These are phyloP conservation scores for Berberis thunbergii DNA, from an alignment of 164 flowering plant species.

Conservation along the genomic window DNA sequence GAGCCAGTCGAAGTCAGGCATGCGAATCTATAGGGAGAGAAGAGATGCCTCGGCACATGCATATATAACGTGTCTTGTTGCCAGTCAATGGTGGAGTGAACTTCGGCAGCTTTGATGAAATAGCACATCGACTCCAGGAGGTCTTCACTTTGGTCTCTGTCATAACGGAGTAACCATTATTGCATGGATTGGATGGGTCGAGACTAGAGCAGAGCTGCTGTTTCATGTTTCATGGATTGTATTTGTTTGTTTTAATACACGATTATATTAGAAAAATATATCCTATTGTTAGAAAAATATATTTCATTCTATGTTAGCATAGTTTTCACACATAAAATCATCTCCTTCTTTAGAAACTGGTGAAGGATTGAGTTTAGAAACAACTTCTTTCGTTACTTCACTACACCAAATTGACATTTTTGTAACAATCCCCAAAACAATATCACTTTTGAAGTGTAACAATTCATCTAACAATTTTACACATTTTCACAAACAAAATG, in stretches of 20 bases:
- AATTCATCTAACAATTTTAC: too few species aligned
- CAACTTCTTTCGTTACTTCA: too few species aligned
- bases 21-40: conserved; percentile 88
- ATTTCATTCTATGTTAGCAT: too few species aligned
- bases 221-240: conserved; percentile 71
- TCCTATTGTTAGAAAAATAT: too few species aligned
- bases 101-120: conserved; percentile 88
- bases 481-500: too few species aligned
- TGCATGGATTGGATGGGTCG: conserved; percentile 58
- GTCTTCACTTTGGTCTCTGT: conserved; percentile 87
- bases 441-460: too few species aligned
- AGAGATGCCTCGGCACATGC: conserved; percentile 94
- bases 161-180: conserved; percentile 56
- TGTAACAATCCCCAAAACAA: too few species aligned
- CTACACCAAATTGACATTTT: too few species aligned
- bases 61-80: conserved; percentile 49
- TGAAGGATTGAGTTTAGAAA: conserved; percentile 5
- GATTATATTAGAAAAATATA: too few species aligned
- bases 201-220: conserved; percentile 78
- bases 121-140: conserved; percentile 87
- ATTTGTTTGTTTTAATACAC: too few species aligned
- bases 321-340: not conserved
- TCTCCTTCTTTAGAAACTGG: conserved; percentile 75
- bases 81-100: conserved; percentile 88
- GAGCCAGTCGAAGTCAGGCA: conserved; percentile 92